A percentile compares a stretch with the other conserved stretches of the same genome.
Conservation (phyloP, 2,329 filamentous ascomycete genomes). For the Kalaharituber pfeilii region DNA sequence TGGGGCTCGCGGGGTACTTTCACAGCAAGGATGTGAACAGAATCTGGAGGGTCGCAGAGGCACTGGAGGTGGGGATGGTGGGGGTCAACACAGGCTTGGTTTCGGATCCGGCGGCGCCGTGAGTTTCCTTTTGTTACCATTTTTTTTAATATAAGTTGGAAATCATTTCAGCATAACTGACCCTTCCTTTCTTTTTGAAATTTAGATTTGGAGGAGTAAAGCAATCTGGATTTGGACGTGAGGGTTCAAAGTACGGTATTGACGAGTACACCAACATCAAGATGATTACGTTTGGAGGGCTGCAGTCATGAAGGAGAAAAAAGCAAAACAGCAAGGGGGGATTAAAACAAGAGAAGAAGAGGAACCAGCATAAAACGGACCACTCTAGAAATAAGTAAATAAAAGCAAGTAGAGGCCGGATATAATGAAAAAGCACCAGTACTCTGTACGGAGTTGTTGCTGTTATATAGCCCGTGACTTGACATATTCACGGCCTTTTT, state of each 20-base stretch:
- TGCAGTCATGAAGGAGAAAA: conserved; percentile 7
- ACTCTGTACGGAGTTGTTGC: too few species aligned
- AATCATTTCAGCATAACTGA: background rate
- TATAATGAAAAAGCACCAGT: too few species aligned
- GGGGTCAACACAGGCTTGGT: conserved; percentile 55
- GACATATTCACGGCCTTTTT: too few species aligned
- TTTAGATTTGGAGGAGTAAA: conserved; percentile 58
- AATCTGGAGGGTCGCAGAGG: conserved; percentile 45
- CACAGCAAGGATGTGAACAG: conserved; percentile 51
- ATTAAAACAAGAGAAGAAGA: too few species aligned
- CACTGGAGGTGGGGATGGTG: conserved; percentile 70
- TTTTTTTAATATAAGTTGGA: too few species aligned
- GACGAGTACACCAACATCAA: conserved; percentile 61
- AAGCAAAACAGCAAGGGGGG: too few species aligned
- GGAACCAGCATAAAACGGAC: too few species aligned
- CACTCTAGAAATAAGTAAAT: too few species aligned
- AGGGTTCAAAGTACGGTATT: conserved; percentile 61
- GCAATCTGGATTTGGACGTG: conserved; percentile 62
- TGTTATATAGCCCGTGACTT: too few species aligned
- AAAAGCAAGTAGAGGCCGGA: too few species aligned
- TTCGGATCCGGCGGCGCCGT: conserved; percentile 20
- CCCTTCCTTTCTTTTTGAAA: conserved; percentile 19
- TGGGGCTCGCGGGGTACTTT: conserved; percentile 89
- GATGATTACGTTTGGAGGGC: conserved; percentile 36
- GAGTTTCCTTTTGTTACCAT: background rate